Evolutionary conservation across 2,329 filamentous ascomycete species (phyloP).

Genomic region (Penicillium corylophilum): DNA sequence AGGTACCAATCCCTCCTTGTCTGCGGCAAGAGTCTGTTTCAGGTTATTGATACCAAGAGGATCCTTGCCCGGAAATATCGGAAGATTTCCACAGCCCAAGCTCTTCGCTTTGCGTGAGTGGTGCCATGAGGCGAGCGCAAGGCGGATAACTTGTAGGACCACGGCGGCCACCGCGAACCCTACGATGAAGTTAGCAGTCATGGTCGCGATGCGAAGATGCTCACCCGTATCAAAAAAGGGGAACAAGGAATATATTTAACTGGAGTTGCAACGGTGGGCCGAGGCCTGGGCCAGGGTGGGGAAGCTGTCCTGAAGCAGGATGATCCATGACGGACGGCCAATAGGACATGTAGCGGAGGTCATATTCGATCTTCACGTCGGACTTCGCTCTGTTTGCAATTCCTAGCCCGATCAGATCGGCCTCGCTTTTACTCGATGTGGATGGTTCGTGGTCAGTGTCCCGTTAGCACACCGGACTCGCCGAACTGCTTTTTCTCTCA

Average conservation of each 20-base stretch:
- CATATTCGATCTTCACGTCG: constrained; percentile 6
- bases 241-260: background rate
- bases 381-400: constrained; percentile 12
- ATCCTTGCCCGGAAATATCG: constrained; percentile 28
- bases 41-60: constrained; percentile 27
- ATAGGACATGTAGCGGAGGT: constrained; percentile 7
- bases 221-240: background rate
- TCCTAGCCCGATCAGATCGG: constrained; percentile 9
- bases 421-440: background rate
- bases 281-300: constrained; percentile 5
- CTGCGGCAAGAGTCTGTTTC: constrained; percentile 22
- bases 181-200: constrained; percentile 22
- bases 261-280: background rate
- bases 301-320: constrained; percentile 2
- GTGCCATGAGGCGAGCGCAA: constrained; percentile 23
- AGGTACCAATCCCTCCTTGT: constrained; percentile 27
- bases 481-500: background rate
- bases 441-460: background rate
- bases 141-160: constrained; percentile 24
- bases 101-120: constrained; percentile 28
- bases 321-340: constrained; percentile 5
- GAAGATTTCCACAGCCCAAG: constrained; percentile 25
- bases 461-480: background rate
- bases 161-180: constrained; percentile 24
- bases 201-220: constrained; percentile 2